Conservation (phyloP, 371 early-diverging fungal genomes). For the Mucor mucedo region DNA sequence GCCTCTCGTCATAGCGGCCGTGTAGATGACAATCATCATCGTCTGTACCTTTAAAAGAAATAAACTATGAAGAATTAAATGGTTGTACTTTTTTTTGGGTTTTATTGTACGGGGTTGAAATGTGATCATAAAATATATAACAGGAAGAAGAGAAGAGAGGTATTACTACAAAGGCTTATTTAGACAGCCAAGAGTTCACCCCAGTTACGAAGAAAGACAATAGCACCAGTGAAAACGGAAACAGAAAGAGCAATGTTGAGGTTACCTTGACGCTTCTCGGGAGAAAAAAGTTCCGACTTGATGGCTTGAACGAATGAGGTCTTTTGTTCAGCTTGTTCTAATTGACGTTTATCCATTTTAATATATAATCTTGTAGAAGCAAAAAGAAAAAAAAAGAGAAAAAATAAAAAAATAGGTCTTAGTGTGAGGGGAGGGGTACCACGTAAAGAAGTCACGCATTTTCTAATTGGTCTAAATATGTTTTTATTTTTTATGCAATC, state of each 20-base stretch:
- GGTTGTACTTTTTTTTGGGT: background rate
- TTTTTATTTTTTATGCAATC: constrained; percentile 44
- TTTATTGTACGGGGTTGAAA: background rate
- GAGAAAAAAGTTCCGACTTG: constrained; percentile 55
- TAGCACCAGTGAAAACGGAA: constrained; percentile 66
- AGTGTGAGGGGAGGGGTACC: background rate
- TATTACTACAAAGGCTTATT: constrained; percentile 17
- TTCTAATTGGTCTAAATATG: background rate
- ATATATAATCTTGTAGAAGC: background rate
- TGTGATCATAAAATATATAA: background rate
- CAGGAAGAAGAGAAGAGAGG: background rate
- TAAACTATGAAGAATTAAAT: constrained; percentile 8
- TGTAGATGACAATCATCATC: constrained; percentile 47
- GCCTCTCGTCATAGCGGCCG: constrained; percentile 23
- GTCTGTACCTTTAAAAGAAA: constrained; percentile 45
- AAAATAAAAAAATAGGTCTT: background rate
- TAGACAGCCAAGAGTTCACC: constrained; percentile 70
- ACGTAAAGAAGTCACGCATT: background rate
- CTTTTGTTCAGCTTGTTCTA: constrained; percentile 36
- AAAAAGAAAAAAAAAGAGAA: background rate
- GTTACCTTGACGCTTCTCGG: constrained; percentile 63
- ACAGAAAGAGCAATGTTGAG: constrained; percentile 66
- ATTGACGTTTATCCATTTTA: constrained; percentile 38
- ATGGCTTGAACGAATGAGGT: constrained; percentile 46
- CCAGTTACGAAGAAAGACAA: constrained; percentile 69